phyloP scores from a whole-genome alignment of 148 eudicot species.

The Cornus controversa region DNA sequence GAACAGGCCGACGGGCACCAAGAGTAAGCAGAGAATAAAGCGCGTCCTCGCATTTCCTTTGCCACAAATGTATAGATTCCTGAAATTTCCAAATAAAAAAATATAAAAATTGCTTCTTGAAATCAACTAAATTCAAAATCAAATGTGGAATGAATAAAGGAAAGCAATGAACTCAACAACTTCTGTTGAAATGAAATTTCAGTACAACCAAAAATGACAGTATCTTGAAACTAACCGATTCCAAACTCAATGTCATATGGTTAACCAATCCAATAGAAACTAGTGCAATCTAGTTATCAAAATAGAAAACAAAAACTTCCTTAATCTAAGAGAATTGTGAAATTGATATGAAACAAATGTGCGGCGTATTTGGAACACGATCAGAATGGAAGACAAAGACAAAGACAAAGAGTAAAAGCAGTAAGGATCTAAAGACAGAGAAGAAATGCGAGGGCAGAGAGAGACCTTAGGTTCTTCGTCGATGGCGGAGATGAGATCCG shows the following conservation, averaged over 20 bases:
- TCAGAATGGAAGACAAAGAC: not conserved
- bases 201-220: not conserved
- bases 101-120: no score
- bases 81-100: constrained; percentile 19
- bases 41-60: constrained; percentile 96
- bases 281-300: no score
- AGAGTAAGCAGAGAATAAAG: constrained; percentile 75
- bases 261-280: no score
- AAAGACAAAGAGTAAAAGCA: not conserved
- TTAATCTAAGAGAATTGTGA: not conserved
- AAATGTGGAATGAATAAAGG: not conserved
- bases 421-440: not conserved
- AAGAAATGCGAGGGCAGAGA: not conserved
- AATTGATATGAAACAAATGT: not conserved
- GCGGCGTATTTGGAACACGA: not conserved
- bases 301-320: not conserved
- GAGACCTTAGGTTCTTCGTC: constrained; percentile 81
- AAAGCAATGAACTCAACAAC: not conserved
- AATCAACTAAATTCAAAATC: no score
- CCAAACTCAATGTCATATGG: not conserved
- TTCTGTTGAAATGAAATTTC: not conserved
- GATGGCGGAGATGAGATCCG: constrained; percentile 87
- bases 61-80: constrained; percentile 79
- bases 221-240: not conserved
- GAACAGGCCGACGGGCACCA: constrained; percentile 89